These are phyloP conservation scores for Neocallimastix lanati DNA, from an alignment of 192 early-diverging fungal genomes.

Conservation along the genomic window DNA sequence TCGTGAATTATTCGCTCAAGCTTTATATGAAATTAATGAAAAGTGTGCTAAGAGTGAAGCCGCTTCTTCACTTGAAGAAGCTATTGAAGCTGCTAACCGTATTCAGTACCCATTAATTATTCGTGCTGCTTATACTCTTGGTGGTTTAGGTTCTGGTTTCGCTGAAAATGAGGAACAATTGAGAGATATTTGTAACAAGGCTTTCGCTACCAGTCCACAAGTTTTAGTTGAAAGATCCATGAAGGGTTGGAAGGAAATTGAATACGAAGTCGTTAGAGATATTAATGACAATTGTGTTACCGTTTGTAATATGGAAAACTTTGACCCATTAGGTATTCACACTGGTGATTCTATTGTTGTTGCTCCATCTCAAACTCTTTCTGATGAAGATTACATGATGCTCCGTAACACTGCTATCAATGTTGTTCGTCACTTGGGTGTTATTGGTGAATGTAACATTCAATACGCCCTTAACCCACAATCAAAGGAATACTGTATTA, in stretches of 20 bases:
- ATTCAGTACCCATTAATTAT: constrained; percentile 95
- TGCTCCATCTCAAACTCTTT: constrained; percentile 90
- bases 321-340: constrained; percentile 96
- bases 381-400: constrained; percentile 98
- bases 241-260: constrained; percentile 99
- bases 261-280: constrained; percentile 97
- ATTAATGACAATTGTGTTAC: constrained; percentile 92
- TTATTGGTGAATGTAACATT: constrained; percentile 98
- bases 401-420: constrained; percentile 88
- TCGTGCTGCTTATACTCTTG: constrained; percentile 88
- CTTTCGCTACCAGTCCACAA: constrained; percentile 84
- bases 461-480: constrained; percentile 94
- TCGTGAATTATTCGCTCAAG: constrained; percentile 78
- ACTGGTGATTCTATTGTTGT: constrained; percentile 99
- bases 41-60: constrained; percentile 78
- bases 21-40: constrained; percentile 73
- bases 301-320: constrained; percentile 99
- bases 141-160: constrained; percentile 96
- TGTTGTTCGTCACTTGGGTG: constrained; percentile 90
- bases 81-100: constrained; percentile 56
- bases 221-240: constrained; percentile 86
- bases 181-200: constrained; percentile 55
- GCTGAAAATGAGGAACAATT: constrained; percentile 77
- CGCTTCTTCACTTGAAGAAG: constrained; percentile 66
- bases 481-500: constrained; percentile 89